Evolutionary conservation across 441 rosid species (phyloP), one percentile per base, ranked within the genome.

Genomic region (Pelargonium citronellum): DNA sequence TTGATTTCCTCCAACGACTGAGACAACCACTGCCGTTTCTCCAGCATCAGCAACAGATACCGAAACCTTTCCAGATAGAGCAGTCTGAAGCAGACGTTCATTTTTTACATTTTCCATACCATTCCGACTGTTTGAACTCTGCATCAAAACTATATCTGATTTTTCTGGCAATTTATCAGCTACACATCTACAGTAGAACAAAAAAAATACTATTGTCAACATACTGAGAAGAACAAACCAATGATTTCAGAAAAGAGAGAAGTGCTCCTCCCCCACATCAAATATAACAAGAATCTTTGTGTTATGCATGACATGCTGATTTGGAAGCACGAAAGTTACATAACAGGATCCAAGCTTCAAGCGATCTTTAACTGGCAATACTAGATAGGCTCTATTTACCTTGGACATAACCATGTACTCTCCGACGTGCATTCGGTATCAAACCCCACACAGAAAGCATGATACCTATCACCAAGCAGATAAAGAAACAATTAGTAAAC

Each of bases 401-500:
- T 90, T 41, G 97, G 99, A 80, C 99, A 95, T 77, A 87, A 77
- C 99, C 99, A 95, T 66, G 96, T 82, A 80, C 87, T 91, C 77
- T 95, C 99, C 69, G 86, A 81, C 71, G 95, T 81, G 67, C 80
- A 77, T 80, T 92, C 96, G 20, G 91, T 75, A 84, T 95, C 95
- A 86, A 95, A 95, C 41, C 96, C 98, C 73, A 95, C 99, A 75
- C 99, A 95, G 73, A 86, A 76, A 67, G 98, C 99, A 86, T 95
- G 99, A 84, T 90, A 95, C 99, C 99, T 95, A 83, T 79, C 55
- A 67, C 71, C 70, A 76, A 72, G 71, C 20, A 73, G 66, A 67
- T 43, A 64, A 75, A 61, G 62, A 71, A 75, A 76, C 63, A 68
- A 72, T 70, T 64, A 81, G 72, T 67, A 69, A 72, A 66, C 34